These are phyloP conservation scores for Metarhizium anisopliae DNA, from an alignment of 2,329 filamentous ascomycete genomes.

Conservation along the genomic window DNA sequence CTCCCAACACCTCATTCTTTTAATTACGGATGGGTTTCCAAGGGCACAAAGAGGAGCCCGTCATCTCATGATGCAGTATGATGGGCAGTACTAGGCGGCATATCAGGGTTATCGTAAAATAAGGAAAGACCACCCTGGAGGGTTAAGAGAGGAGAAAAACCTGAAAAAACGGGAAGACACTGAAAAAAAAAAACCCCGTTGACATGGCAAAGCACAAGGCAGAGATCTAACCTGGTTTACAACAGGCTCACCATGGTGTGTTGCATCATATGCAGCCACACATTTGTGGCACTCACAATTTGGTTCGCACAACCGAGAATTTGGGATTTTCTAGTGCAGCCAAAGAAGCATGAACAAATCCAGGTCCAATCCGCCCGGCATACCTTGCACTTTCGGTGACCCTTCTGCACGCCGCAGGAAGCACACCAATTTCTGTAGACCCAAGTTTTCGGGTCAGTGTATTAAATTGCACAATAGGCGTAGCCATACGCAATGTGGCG, in stretches of 20 bases:
- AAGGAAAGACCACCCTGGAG: background rate
- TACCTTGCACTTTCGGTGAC: too few relatives aligned
- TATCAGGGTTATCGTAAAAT: background rate
- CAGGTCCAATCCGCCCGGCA: too few relatives aligned
- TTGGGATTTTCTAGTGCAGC: background rate
- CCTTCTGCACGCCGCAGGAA: too few relatives aligned
- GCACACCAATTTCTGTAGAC: too few relatives aligned
- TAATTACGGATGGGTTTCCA: background rate
- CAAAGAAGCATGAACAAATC: too few relatives aligned
- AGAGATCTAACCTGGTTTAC: background rate
- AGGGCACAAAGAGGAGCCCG: background rate
- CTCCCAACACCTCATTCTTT: background rate
- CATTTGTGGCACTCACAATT: background rate
- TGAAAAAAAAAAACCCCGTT: background rate
- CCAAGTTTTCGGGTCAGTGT: too few relatives aligned
- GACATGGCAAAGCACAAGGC: background rate
- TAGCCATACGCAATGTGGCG: too few relatives aligned
- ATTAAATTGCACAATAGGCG: too few relatives aligned
- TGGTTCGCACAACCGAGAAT: background rate
- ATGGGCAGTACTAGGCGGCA: background rate
- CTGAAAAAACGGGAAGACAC: too few relatives aligned
- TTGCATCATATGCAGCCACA: background rate
- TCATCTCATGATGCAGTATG: background rate
- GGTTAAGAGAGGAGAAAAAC: background rate
- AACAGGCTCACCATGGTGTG: background rate